Conservation (phyloP, 1,139 yeast genomes). For the Nadsonia starkeyi-henricii region DNA sequence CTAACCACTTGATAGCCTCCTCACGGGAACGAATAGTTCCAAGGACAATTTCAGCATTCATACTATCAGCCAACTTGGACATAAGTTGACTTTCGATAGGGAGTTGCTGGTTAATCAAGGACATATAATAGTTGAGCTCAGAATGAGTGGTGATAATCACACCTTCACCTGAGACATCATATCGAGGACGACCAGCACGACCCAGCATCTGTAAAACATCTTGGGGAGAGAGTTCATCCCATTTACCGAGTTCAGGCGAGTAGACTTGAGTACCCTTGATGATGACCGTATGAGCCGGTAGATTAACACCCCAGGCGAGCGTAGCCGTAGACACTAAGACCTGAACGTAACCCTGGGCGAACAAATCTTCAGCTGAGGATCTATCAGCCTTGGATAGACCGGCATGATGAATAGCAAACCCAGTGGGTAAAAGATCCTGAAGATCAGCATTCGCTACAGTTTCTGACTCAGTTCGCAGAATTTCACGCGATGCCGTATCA, state of each 20-base stretch:
- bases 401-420: slow-evolving; percentile 92
- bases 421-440: slow-evolving; percentile 47
- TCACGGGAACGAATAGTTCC: slow-evolving; percentile 49
- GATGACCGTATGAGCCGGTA: slow-evolving; percentile 93
- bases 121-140: slow-evolving; percentile 77
- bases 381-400: slow-evolving; percentile 69
- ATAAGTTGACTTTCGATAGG: slow-evolving; percentile 87
- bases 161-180: slow-evolving; percentile 88
- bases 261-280: slow-evolving; percentile 92
- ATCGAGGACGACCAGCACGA: slow-evolving; percentile 94
- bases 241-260: slow-evolving; percentile 76
- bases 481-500: slow-evolving; percentile 49
- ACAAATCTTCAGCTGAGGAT: slow-evolving; percentile 65
- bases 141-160: slow-evolving; percentile 79
- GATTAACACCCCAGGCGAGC: slow-evolving; percentile 96
- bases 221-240: slow-evolving; percentile 86
- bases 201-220: slow-evolving; percentile 91
- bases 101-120: slow-evolving; percentile 74
- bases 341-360: slow-evolving; percentile 73
- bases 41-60: slow-evolving; percentile 78
- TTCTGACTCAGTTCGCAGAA: slow-evolving; percentile 50
- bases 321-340: slow-evolving; percentile 91
- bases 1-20: slow-evolving; percentile 70
- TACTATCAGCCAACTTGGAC: slow-evolving; percentile 50
- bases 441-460: slow-evolving; percentile 40